Percentiles rank a stretch among this genome's conserved stretches.
These are phyloP conservation scores for Pseudohyphozyma bogoriensis DNA, from an alignment of 768 basidiomycete species.

Conservation along the genomic window DNA sequence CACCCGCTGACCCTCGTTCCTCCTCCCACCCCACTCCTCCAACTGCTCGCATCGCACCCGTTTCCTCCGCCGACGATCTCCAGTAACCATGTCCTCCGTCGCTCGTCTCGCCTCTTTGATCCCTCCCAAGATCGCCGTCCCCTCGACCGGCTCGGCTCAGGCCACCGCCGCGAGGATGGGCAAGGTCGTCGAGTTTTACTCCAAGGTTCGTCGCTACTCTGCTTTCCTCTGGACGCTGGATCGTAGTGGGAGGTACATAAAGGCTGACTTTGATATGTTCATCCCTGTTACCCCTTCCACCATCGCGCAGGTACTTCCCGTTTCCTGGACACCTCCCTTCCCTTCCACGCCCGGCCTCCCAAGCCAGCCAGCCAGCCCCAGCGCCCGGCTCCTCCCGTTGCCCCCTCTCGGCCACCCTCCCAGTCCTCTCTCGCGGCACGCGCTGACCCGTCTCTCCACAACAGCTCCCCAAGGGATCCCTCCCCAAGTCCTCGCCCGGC, in stretches of 20 bases:
- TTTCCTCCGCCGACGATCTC: too few relatives aligned
- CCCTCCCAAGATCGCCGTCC: slow-evolving; percentile 91
- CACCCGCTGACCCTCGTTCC: too few relatives aligned
- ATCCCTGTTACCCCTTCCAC: too few relatives aligned
- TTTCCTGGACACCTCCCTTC: background rate
- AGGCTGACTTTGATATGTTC: too few relatives aligned
- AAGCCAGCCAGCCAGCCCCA: too few relatives aligned
- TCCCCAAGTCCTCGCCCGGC: slow-evolving; percentile 41
- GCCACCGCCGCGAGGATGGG: slow-evolving; percentile 69
- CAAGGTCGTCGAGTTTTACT: slow-evolving; percentile 89
- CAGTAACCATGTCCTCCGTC: too few relatives aligned
- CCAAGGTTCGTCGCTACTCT: slow-evolving; percentile 45
- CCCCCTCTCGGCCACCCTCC: too few relatives aligned
- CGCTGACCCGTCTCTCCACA: too few relatives aligned
- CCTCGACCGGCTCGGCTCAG: slow-evolving; percentile 62
- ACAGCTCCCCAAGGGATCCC: slow-evolving; percentile 72
- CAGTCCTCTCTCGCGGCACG: background rate
- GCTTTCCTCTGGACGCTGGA: background rate
- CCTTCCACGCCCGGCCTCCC: background rate
- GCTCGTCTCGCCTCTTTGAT: slow-evolving; percentile 59
- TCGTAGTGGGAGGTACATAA: background rate
- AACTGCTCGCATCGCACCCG: too few relatives aligned
- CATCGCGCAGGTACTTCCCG: too few relatives aligned
- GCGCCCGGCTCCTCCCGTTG: too few relatives aligned
- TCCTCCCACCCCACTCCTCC: too few relatives aligned